phyloP scores from a whole-genome alignment of 2,329 filamentous ascomycete species.

The Teratosphaeriaceae sp. region DNA sequence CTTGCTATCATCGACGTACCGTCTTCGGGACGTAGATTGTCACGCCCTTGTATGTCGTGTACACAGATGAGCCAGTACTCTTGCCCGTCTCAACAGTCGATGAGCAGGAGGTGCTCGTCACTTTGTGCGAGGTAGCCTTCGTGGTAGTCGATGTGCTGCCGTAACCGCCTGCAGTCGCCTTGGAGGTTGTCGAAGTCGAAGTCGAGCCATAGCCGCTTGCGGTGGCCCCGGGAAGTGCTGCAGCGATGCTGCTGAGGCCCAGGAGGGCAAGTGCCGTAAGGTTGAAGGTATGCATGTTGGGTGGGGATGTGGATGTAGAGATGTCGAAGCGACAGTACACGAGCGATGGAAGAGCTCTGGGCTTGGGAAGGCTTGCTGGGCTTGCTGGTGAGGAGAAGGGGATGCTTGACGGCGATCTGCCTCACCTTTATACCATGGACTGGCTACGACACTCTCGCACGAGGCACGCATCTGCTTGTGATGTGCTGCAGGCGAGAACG shows the following conservation, averaged over 20 bases:
- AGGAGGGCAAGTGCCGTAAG: constrained; percentile 1
- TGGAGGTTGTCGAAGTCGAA: neutral
- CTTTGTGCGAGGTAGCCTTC: neutral
- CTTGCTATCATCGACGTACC: neutral
- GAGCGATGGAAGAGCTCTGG: neutral
- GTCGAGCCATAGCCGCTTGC: neutral
- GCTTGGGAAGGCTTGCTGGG: neutral
- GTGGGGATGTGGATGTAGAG: neutral
- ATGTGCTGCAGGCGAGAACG: too few species aligned
- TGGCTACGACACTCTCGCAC: neutral
- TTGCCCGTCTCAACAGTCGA: too few species aligned
- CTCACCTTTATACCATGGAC: constrained; percentile 7
- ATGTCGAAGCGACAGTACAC: constrained; percentile 1
- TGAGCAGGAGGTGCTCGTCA: constrained; percentile 1
- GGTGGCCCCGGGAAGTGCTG: constrained; percentile 4
- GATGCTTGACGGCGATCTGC: neutral
- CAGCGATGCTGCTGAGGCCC: constrained; percentile 3
- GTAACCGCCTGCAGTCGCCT: neutral
- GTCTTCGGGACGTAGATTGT: neutral
- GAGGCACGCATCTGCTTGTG: too few species aligned
- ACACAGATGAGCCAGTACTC: neutral
- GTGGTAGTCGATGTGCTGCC: neutral
- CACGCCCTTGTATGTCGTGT: constrained; percentile 1
- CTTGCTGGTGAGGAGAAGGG: constrained; percentile 3
- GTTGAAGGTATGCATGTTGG: constrained; percentile 6